Evolutionary conservation across 768 basidiomycete species (phyloP), one percentile per base, ranked within the genome.

Genomic region (Phanerodontia chrysosporium): DNA sequence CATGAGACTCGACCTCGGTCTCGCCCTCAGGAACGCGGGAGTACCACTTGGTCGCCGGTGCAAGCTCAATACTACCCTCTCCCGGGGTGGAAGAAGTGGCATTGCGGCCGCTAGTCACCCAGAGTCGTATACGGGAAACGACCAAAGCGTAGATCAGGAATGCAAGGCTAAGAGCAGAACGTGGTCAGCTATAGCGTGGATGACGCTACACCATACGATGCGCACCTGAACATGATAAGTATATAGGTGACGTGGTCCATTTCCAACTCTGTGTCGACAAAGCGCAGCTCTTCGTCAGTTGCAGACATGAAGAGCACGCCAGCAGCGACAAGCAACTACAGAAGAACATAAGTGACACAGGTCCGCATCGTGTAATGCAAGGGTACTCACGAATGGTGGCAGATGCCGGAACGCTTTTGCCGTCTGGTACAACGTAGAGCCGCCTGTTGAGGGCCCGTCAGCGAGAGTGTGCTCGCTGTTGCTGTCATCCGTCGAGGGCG

Each of bases 171-270:
- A 29, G 52, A 59, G 27, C 49, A 16, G 28, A 16, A 10, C 54
- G 35, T 18, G 16, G 39, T 32, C 52, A 39, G 49, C 49, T 39
- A 9, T n/a, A 32, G 22, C 55, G 59, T 49, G 32, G 64, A 21
- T 5, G 18, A 32, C 32, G 46, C 28, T 21, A n/a, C n/a, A n/a
- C n/a, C n/a, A n/a, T n/a, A n/a, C 10, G 24, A 49, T 12, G 54
- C 80, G 28, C 39, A 88, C 90, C 88, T 88, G 75, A 86, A 87
- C 79, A 93, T 87, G 68, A 90, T 87, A 18, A 95, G 78, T 36
- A 89, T 78, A 66, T 95, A 96, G 0, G 94, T 94, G 58, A 95
- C 93, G 66, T 94, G 92, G 69, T 96, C 95, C 85, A 96, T 92
- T 45, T 82, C 87, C 12, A 39, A 22, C 21, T 75, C 76, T 13